Base-by-base conservation (phyloP, 129 eudicot species). In the Flaveria linearis region DNA sequence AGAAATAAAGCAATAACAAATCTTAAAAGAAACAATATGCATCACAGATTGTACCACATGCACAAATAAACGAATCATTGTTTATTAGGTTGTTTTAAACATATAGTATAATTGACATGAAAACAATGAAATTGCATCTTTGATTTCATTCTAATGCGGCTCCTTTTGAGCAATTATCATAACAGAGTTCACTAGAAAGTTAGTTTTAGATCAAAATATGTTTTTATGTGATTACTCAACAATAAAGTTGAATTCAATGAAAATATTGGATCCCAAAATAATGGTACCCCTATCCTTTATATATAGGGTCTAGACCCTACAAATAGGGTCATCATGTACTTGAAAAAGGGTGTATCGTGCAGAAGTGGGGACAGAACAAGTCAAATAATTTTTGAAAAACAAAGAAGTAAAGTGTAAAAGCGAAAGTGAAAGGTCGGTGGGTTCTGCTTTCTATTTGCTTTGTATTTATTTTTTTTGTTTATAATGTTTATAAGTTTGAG, bases 321-420 rank as follows among this genome's bases (percentile, higher is more conserved):
- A 47, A 57, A 66, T n/a, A 72, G 76, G 47, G 63, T 17, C 63
- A 64, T 64, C 51, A 50, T 79, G 82, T 79, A 79, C 82, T 79
- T 79, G 53, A 55, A 63, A 63, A 63, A 49, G 53, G 33, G 53
- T 7, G 15, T 70, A 26, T 55, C 41, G 70, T 61, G 66, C 25
- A 61, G 68, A 7, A 56, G 76, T 78, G 64, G 82, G 76, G 70
- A 57, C 62, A 61, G 30, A 51, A 57, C 18, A 78, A 78, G 77
- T 79, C 82, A 79, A 60, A 61, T 76, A 71, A 18, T 61, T 71
- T 17, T 61, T 25, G 77, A n/a, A 73, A 79, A 79, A 79, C 66
- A 71, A 79, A 71, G 73, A 79, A 61, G 49, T 63, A 80, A 68
- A 68, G 80, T 67, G 52, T 55, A 62, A 69, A n/a, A 61, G 62